phyloP scores from a whole-genome alignment of 768 basidiomycete species.

The Rhizopogon vinicolor region DNA sequence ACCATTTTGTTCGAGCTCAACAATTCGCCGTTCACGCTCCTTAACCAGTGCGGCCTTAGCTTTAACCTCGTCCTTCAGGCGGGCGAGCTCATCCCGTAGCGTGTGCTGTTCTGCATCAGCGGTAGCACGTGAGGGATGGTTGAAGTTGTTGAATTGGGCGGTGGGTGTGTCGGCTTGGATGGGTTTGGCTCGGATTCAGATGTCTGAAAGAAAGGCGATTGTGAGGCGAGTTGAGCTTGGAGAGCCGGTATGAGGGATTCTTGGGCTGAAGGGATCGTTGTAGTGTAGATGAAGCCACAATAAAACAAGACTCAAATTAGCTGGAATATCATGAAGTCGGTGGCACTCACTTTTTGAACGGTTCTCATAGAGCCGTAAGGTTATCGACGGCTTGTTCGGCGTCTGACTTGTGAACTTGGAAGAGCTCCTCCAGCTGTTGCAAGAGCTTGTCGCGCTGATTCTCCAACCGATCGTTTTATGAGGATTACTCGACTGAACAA shows the following conservation, averaged over 20 bases:
- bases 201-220: slow-evolving; percentile 48
- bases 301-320: not conserved
- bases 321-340: not conserved
- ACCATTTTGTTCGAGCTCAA: slow-evolving; percentile 47
- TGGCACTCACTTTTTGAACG: slow-evolving; percentile 44
- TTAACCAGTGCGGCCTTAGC: slow-evolving; percentile 37
- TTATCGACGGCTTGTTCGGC: slow-evolving; percentile 52
- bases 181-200: not conserved
- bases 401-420: slow-evolving; percentile 57
- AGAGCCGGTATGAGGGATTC: slow-evolving; percentile 38
- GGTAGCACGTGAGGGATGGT: slow-evolving; percentile 62
- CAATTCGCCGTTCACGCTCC: slow-evolving; percentile 42
- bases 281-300: not conserved
- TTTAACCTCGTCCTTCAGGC: slow-evolving; percentile 39
- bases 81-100: slow-evolving; percentile 43
- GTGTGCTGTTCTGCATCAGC: slow-evolving; percentile 63
- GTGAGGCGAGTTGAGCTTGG: slow-evolving; percentile 49
- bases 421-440: slow-evolving; percentile 55
- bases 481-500: not conserved
- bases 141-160: not conserved
- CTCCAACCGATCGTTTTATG: slow-evolving; percentile 21
- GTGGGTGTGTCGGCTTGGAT: not conserved
- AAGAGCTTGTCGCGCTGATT: slow-evolving; percentile 41
- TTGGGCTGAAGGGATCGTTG: slow-evolving; percentile 39
- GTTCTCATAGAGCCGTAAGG: slow-evolving; percentile 43